phyloP scores from a whole-genome alignment of 164 flowering plant species.

The Houttuynia cordata region DNA sequence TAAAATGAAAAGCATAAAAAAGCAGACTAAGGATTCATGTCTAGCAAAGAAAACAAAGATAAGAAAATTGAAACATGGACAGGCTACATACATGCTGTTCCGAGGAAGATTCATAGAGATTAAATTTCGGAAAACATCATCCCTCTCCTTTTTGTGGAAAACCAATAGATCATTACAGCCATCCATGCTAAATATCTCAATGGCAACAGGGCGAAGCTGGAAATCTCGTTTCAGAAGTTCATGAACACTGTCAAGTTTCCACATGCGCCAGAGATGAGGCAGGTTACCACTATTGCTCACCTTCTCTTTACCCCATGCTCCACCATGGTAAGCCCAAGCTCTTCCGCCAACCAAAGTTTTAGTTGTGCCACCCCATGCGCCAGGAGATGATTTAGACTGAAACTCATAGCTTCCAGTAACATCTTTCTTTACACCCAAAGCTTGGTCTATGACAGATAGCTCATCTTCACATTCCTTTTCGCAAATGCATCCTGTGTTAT shows the following conservation, averaged over 20 bases:
- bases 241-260: slow-evolving; percentile 95
- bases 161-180: slow-evolving; percentile 98
- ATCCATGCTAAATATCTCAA: slow-evolving; percentile 99
- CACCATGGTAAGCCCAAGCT: slow-evolving; percentile 98
- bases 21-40: background rate
- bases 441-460: slow-evolving; percentile 95
- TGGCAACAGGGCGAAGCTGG: slow-evolving; percentile 97
- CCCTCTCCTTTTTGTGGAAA: slow-evolving; percentile 97
- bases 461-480: slow-evolving; percentile 92
- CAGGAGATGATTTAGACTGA: slow-evolving; percentile 65
- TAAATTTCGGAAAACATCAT: slow-evolving; percentile 90
- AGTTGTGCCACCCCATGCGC: slow-evolving; percentile 42
- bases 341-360: slow-evolving; percentile 73
- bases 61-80: background rate
- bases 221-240: slow-evolving; percentile 97
- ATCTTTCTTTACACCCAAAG: slow-evolving; percentile 94
- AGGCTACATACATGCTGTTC: slow-evolving; percentile 75
- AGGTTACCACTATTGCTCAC: slow-evolving; percentile 56
- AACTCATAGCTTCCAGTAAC: slow-evolving; percentile 48
- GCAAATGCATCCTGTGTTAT: slow-evolving; percentile 75
- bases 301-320: slow-evolving; percentile 99
- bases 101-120: slow-evolving; percentile 97
- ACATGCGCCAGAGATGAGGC: slow-evolving; percentile 96
- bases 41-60: slow-evolving; percentile 1
- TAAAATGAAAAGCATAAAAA: background rate